These are phyloP conservation scores for Fusarium siculi DNA, from an alignment of 2,329 filamentous ascomycete genomes.

Conservation along the genomic window DNA sequence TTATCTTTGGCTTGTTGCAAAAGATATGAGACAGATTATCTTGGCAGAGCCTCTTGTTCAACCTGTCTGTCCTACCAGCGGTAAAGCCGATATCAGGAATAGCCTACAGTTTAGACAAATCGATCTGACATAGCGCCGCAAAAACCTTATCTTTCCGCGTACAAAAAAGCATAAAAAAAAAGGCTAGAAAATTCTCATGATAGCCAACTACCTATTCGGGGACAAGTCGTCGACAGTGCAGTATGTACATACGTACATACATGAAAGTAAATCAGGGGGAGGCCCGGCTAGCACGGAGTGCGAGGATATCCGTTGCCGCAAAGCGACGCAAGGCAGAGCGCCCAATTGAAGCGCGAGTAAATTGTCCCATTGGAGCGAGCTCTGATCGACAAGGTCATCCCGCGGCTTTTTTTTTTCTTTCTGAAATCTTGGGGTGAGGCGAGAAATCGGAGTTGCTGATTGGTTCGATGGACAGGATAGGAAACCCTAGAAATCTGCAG, in stretches of 20 bases:
- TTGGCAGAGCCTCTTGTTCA: constrained; percentile 6
- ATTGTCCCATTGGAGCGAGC: constrained; percentile 25
- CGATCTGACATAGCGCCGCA: constrained; percentile 1
- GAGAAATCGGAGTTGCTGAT: constrained; percentile 18
- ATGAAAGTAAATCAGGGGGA: constrained; percentile 18
- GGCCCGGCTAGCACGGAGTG: constrained; percentile 35
- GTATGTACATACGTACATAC: too few species aligned
- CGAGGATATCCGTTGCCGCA: constrained; percentile 19
- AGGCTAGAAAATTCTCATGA: constrained; percentile 17
- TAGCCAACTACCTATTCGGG: constrained; percentile 25
- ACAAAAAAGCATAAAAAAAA: background rate
- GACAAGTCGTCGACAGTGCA: background rate
- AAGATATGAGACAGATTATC: background rate
- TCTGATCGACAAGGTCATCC: constrained; percentile 28
- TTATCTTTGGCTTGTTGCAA: background rate
- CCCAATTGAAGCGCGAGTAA: constrained; percentile 37
- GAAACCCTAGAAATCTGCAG: constrained; percentile 28
- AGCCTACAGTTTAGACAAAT: background rate
- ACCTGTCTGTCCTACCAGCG: background rate
- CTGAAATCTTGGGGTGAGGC: constrained; percentile 16
- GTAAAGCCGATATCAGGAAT: background rate
- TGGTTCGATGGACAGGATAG: constrained; percentile 13
- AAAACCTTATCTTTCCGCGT: constrained; percentile 15
- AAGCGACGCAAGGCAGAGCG: background rate
- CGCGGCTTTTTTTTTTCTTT: constrained; percentile 23